Base-by-base conservation (phyloP, 192 early-diverging fungal genomes). In the Geosiphon pyriformis region DNA sequence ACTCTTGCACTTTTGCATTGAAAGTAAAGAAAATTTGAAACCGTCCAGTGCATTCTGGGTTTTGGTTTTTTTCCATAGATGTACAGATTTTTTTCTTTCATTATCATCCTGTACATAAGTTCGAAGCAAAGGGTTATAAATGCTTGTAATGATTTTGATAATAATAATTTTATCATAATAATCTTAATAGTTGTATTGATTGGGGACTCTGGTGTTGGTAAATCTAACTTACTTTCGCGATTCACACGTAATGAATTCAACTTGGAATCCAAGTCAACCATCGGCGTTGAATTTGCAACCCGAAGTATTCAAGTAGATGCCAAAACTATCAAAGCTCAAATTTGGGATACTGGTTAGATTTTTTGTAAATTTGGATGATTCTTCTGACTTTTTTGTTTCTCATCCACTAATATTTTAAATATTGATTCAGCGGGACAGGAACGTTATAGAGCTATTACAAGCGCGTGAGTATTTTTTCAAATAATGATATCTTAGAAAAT, bases 171-270 rank as follows among this genome's bases (percentile, higher is more conserved):
- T n/a, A n/a, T n/a, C n/a, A n/a, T n/a, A 31, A 65, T 35, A 26
- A 51, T 25, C 29, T 25, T 10, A 22, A 27, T 57, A 89, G 91
- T 92, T 77, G 91, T 93, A 54, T 82, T 93, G 61, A 93, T 94
- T 82, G 92, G 92, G 51, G 95, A 98, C 72, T 96, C 94, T 22
- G 94, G 94, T 30, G 94, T 95, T 66, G 96, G 96, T 62, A 99
- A 99, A 77, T 96, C 96, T 73, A 97, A 96, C 79, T 90, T 99
- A 32, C 87, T 99, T 59, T 86, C 89, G 67, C 89, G 96, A 65
- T 99, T 98, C 79, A 95, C 94, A 34, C 90, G 94, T 68, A 94
- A 98, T 81, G 94, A 96, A 78, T 99, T 99, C 79, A 95, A 94
- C 79, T 82, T 95, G 65, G 94, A 96, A 74, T 97, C 94, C 64